phyloP scores from a whole-genome alignment of 2,329 filamentous ascomycete species.

The Pseudocercospora crystallina region DNA sequence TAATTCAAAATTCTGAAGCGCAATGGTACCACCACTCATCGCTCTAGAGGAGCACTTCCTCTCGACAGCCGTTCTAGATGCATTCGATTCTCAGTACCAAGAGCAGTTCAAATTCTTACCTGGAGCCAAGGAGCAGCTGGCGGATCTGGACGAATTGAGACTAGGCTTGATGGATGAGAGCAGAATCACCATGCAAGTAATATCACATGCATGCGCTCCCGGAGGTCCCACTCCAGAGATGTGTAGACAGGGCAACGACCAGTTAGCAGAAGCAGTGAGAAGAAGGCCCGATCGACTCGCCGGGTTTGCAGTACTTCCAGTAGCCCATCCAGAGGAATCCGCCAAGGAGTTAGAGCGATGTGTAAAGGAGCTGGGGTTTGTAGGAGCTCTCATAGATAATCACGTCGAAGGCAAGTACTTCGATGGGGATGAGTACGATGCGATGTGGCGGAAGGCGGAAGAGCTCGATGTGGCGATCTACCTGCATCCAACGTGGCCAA shows the following conservation, averaged over 20 bases:
- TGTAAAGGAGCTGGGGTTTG: constrained; percentile 35
- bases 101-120: constrained; percentile 37
- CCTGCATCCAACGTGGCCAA: constrained; percentile 50
- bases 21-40: constrained; percentile 36
- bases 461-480: constrained; percentile 54
- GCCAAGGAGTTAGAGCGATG: constrained; percentile 35
- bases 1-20: constrained; percentile 1
- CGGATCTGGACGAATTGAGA: constrained; percentile 30
- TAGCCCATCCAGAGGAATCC: constrained; percentile 32
- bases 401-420: constrained; percentile 37
- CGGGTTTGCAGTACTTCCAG: constrained; percentile 37
- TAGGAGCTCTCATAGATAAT: constrained; percentile 39
- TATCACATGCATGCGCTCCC: constrained; percentile 35
- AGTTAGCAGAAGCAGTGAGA: constrained; percentile 32
- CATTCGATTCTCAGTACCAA: constrained; percentile 29
- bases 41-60: constrained; percentile 40
- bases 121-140: constrained; percentile 30
- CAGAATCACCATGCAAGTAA: constrained; percentile 35
- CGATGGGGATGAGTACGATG: constrained; percentile 33
- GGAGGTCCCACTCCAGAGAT: constrained; percentile 28
- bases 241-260: constrained; percentile 35
- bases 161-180: constrained; percentile 36
- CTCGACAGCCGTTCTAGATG: constrained; percentile 34
- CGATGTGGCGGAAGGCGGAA: constrained; percentile 36
- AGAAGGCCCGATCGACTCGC: constrained; percentile 33